These are phyloP conservation scores for Avena insularis DNA, from an alignment of 176 grass and related monocot species.

Conservation along the genomic window DNA sequence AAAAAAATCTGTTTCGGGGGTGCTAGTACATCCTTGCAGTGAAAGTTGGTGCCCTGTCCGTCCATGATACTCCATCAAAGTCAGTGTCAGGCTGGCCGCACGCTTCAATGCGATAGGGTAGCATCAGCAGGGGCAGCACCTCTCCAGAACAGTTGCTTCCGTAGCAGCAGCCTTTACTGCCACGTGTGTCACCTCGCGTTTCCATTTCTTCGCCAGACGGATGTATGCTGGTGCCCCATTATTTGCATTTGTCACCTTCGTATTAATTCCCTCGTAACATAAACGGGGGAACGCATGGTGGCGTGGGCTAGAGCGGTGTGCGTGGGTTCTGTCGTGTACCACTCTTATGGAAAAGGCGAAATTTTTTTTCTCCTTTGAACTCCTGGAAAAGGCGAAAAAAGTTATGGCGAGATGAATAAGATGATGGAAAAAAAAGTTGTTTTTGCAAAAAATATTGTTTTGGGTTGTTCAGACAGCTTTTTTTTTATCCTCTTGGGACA, in stretches of 20 bases:
- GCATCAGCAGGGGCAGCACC: constrained; percentile 10
- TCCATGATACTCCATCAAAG: constrained; percentile 34
- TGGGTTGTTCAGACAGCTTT: background rate
- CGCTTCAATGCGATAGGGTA: constrained; percentile 15
- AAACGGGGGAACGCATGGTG: background rate
- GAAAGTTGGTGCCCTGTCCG: background rate
- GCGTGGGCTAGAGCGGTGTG: background rate
- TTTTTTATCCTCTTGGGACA: background rate
- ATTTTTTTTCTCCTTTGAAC: background rate
- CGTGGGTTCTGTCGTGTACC: background rate
- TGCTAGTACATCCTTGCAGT: background rate
- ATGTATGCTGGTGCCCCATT: background rate
- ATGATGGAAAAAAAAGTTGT: no score
- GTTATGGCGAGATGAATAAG: no score
- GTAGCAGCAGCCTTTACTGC: constrained; percentile 15
- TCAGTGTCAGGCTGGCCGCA: constrained; percentile 35
- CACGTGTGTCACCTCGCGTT: constrained; percentile 28
- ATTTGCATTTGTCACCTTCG: background rate
- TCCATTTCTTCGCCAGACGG: background rate
- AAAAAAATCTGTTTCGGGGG: background rate
- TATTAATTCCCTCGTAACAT: background rate
- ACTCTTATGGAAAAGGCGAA: background rate
- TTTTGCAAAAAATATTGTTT: background rate
- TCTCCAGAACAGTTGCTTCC: constrained; percentile 3
- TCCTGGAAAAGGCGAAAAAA: no score